Conservation (phyloP, 2,329 filamentous ascomycete genomes). For the Pyricularia sp. region DNA sequence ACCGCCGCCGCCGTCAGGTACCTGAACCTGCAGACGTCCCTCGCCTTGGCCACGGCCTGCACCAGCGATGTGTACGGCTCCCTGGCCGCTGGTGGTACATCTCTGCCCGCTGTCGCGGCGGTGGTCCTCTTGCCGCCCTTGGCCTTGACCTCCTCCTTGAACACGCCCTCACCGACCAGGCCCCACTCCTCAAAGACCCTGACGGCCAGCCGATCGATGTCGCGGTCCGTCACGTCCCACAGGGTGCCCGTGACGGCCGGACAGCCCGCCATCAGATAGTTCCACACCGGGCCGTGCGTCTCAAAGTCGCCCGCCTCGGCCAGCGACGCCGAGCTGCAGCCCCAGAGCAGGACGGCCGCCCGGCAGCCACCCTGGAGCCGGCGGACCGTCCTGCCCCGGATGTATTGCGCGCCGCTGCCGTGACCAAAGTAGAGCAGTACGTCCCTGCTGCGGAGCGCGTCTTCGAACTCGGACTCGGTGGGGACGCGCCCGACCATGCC, state of each 20-base stretch:
- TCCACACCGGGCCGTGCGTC: conserved; percentile 80
- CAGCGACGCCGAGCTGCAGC: conserved; percentile 79
- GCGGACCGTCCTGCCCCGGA: conserved; percentile 74
- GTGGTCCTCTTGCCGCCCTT: conserved; percentile 12
- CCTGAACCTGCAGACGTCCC: conserved; percentile 72
- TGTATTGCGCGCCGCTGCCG: conserved; percentile 89
- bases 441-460: conserved; percentile 54
- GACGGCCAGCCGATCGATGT: conserved; percentile 88
- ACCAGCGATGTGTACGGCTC: conserved; percentile 45
- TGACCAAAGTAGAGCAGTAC: conserved; percentile 93
- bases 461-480: conserved; percentile 67
- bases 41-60: conserved; percentile 69
- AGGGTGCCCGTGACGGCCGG: conserved; percentile 85
- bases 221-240: conserved; percentile 97
- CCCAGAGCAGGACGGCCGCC: conserved; percentile 82
- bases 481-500: conserved; percentile 61
- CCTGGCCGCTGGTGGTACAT: conserved; percentile 6
- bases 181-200: conserved; percentile 81
- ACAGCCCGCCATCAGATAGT: conserved; percentile 81
- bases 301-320: conserved; percentile 80
- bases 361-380: conserved; percentile 59
- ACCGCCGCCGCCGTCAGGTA: conserved; percentile 93
- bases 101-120: conserved; percentile 7
- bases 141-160: conserved; percentile 12
- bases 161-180: conserved; percentile 42